These are phyloP conservation scores for Solanum habrochaites DNA, from an alignment of 257 asterid species.

Conservation along the genomic window DNA sequence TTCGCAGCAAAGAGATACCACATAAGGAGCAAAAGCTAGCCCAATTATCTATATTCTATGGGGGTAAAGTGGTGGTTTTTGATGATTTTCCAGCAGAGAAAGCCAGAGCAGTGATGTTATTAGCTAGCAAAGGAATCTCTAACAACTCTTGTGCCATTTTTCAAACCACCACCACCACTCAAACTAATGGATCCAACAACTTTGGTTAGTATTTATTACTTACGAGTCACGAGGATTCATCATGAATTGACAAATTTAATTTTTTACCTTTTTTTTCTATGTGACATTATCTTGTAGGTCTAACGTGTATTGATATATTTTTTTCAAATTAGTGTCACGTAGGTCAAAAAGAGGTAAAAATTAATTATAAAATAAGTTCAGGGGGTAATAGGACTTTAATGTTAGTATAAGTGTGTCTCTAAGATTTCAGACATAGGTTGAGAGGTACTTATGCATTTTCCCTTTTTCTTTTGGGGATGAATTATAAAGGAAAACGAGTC, in stretches of 20 bases:
- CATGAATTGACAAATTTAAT: not conserved
- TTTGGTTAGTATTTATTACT: not conserved
- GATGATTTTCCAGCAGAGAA: constrained; percentile 11
- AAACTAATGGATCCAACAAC: not conserved
- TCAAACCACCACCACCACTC: not conserved
- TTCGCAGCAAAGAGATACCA: not conserved
- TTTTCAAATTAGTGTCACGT: no score
- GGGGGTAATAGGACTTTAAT: no score
- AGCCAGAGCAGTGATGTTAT: not conserved
- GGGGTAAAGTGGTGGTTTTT: constrained; percentile 5
- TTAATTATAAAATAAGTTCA: no score
- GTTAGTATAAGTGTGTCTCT: no score
- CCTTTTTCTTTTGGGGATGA: not conserved
- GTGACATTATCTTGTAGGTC: no score
- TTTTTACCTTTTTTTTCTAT: fast-evolving
- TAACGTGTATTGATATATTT: no score
- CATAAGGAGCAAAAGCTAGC: not conserved
- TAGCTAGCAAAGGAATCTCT: constrained; percentile 1
- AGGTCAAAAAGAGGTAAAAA: no score
- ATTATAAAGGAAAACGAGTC: not conserved
- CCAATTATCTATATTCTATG: constrained; percentile 2
- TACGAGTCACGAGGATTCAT: not conserved
- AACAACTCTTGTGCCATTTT: not conserved
- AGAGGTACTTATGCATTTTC: no score
- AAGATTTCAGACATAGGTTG: no score